Evolutionary conservation across 2,329 filamentous ascomycete genomes (phyloP), one percentile per base, ranked within the genome.

Genomic region (Arthrobotrys musiformis): DNA sequence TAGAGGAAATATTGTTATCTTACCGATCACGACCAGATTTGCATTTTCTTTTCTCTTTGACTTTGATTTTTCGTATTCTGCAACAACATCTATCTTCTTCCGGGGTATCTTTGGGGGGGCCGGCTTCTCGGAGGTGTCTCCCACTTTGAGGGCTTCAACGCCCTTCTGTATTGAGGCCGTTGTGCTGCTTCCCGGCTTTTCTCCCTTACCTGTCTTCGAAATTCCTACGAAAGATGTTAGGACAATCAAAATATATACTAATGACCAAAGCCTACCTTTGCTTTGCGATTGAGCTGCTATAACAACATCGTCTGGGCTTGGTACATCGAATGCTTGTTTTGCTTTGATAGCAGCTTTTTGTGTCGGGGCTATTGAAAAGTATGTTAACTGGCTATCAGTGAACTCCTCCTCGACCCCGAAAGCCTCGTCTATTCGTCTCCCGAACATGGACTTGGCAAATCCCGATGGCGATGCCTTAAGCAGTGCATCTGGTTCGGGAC

Each of bases 11-110:
- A 30, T n/a, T 13, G 17, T 30, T 56, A 4, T 81, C 89, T 81
- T 85, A 94, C 92, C 93, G 80, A 97, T 93, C 35, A 97, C 94
- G 6, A 97, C 93, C 84, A 97, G 97, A 82, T 93, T 97, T 46
- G 92, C 91, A 66, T 89, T 91, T 80, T 91, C 92, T 84, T 97
- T 98, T 44, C 67, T 68, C 42, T 73, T 72, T 80, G 87, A 87
- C 64, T 90, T 88, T 63, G 89, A 88, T 79, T 90, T 93, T 81
- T 91, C 88, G 81, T 91, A 94, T 82, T 97, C 94, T 54, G 89
- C 89, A 35, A 94, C 82, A 2, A 98, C 94, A 83, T 98, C 89
- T 19, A 98, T 84, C 68, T 95, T 94, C 83, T 96, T 97, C 13
- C 50, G 17, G 2, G 61, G 35, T 15, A 67, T 72, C 35, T 70